These are phyloP conservation scores for Phytophthora crassamura DNA, from an alignment of 352 stramenopile species.

Conservation along the genomic window DNA sequence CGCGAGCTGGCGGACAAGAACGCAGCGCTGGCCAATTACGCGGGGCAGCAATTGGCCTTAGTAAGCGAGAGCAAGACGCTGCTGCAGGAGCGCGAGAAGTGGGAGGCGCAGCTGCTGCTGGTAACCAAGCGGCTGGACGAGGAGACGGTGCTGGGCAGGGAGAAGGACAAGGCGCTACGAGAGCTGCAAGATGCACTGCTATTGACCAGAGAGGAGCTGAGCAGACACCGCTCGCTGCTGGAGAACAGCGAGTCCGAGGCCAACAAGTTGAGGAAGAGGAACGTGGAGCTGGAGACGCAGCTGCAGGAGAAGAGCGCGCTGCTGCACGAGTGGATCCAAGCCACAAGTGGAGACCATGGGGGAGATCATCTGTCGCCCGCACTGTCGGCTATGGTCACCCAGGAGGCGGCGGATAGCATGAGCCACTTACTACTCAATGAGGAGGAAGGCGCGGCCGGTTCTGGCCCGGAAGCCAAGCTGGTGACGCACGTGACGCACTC, in stretches of 20 bases:
- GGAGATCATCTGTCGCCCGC: conserved; percentile 15
- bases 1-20: conserved; percentile 74
- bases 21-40: conserved; percentile 56
- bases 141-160: conserved; percentile 63
- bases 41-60: conserved; percentile 66
- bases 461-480: conserved; percentile 29
- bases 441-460: conserved; percentile 19
- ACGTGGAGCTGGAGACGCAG: conserved; percentile 60
- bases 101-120: conserved; percentile 60
- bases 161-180: conserved; percentile 75
- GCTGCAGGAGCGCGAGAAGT: conserved; percentile 66
- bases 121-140: conserved; percentile 66
- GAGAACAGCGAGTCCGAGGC: conserved; percentile 59
- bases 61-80: conserved; percentile 81
- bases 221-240: conserved; percentile 58
- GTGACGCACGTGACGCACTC: conserved; percentile 54
- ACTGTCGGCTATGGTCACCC: conserved; percentile 34
- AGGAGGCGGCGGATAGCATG: conserved; percentile 58
- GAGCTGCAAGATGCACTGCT: conserved; percentile 63
- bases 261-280: conserved; percentile 44
- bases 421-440: conserved; percentile 50
- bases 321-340: conserved; percentile 70
- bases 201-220: conserved; percentile 63
- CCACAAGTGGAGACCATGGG: conserved; percentile 35
- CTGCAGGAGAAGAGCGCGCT: conserved; percentile 64